Evolutionary conservation across 169 alveolate species (phyloP), one percentile per base, ranked within the genome.

Genomic region (Plasmodium malariae): DNA sequence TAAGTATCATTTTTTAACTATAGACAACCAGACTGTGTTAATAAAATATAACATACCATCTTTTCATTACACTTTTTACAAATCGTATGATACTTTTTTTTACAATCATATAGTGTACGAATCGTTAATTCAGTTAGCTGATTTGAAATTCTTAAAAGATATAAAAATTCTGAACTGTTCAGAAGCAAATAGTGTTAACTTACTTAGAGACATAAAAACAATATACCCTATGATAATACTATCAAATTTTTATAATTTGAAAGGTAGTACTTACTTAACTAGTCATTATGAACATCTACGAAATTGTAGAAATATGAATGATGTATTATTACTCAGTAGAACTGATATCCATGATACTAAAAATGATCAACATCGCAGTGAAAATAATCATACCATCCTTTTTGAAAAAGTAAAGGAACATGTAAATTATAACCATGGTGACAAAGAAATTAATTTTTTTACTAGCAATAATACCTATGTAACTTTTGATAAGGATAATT

Each of bases 1-100:
- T 36, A 78, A 78, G 36, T 78, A 62, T 62, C 55, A 78, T 21
- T 78, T 63, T 69, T 69, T 78, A 40, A 78, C 67, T 17, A 78
- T 63, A 55, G 89, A 78, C 37, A 78, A 78, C 54, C 78, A 78
- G 32, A 24, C 76, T 12, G 21, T 78, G n/a, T 49, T 78, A 78
- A 63, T 62, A 28, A 78, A 78, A 78, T 63, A 26, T 62, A 78
- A 45, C 26, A 68, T 78, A 14, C 89, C 89, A 51, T 78, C 89
- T 1, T 78, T 78, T 37, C 69, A 30, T 7, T 78, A 45, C 26
- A 55, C 89, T 26, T 54, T 62, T 11, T 78, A 78, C 51, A 78
- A 78, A 78, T 17, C 67, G 19, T 78, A 26, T 62, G 89, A 78
- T 36, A 78, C 71, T 3, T 78, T 78, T 21, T 78, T 78, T 63